Evolutionary conservation across 2,329 filamentous ascomycete genomes (phyloP), one percentile per base, ranked within the genome.

Genomic region (Clonostachys rosea): DNA sequence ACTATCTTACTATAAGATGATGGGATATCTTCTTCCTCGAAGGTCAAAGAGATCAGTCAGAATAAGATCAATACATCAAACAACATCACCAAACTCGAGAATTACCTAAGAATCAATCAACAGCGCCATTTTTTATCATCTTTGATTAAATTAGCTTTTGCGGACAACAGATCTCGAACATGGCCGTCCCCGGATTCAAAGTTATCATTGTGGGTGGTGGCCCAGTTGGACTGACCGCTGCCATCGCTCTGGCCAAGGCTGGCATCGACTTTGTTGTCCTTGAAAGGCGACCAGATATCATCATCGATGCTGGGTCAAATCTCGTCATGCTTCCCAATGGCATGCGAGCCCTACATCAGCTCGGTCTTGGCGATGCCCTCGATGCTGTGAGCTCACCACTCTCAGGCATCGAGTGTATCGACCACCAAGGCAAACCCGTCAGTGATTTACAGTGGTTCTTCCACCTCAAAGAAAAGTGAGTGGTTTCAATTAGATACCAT

Each of bases 201-300:
- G 11, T 40, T 11, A 40, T 40, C n/a, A 40, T 40, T 18, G n/a
- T 40, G 37, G 37, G 37, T 10, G 37, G n/a, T n/a, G 37, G 37
- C 11, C 37, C 37, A 9, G n/a, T n/a, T 18, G 37, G 37, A 11
- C 37, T 40, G 37, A 9, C 37, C 17, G 17, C 37, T n/a, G 37
- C 37, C 37, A 40, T 40, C 37, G 37, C 37, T n/a, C 37, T 40
- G 37, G 37, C 37, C 13, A 40, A 40, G 12, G 37, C 37, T n/a
- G n/a, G n/a, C 37, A 40, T 71, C 33, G 63, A 70, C 45, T 71
- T 66, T 11, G 52, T 68, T 34, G 46, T 71, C 9, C 63, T 71
- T 1, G 68, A 71, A 44, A 51, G 58, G 13, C 59, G 62, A 2
- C 18, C 51, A 1, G 49, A 55, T 1, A 34, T 66, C 6, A 48